Evolutionary conservation across 1,284 basidiomycete genomes (phyloP).

Genomic region (Grifola frondosa): DNA sequence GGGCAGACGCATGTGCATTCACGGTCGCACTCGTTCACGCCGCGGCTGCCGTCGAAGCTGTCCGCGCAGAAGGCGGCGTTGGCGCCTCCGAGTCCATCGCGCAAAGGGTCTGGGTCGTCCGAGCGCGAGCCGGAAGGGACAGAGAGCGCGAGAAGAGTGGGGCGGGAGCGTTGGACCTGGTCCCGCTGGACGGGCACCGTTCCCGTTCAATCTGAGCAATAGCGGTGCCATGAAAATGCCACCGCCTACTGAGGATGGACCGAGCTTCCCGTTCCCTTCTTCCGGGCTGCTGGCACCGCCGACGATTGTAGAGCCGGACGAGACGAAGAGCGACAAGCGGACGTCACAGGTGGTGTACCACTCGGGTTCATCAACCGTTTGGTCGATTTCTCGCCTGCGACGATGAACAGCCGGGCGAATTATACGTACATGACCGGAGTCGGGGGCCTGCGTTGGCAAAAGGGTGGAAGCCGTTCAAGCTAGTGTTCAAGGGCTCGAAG

Average conservation of each 20-base stretch:
- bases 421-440: slow-evolving; percentile 28
- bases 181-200: slow-evolving; percentile 28
- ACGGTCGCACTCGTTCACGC: slow-evolving; percentile 67
- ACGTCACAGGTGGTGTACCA: slow-evolving; percentile 76
- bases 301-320: slow-evolving; percentile 44
- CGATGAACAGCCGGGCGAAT: slow-evolving; percentile 33
- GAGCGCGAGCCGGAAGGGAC: slow-evolving; percentile 38
- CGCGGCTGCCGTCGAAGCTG: slow-evolving; percentile 67
- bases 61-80: slow-evolving; percentile 47
- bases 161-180: slow-evolving; percentile 19
- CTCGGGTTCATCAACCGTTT: slow-evolving; percentile 72
- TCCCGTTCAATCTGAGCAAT: slow-evolving; percentile 35
- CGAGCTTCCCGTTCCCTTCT: no score
- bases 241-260: no score
- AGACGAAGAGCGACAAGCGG: slow-evolving; percentile 41
- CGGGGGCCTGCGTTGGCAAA: slow-evolving; percentile 43
- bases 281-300: slow-evolving; percentile 52
- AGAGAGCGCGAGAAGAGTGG: slow-evolving; percentile 30
- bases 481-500: slow-evolving; percentile 78
- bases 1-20: slow-evolving; percentile 43
- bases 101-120: slow-evolving; percentile 50
- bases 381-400: slow-evolving; percentile 44
- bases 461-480: slow-evolving; percentile 82
- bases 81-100: slow-evolving; percentile 46
- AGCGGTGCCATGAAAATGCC: no score